phyloP scores from a whole-genome alignment of 129 eudicot species.

The Apium graveolens region DNA sequence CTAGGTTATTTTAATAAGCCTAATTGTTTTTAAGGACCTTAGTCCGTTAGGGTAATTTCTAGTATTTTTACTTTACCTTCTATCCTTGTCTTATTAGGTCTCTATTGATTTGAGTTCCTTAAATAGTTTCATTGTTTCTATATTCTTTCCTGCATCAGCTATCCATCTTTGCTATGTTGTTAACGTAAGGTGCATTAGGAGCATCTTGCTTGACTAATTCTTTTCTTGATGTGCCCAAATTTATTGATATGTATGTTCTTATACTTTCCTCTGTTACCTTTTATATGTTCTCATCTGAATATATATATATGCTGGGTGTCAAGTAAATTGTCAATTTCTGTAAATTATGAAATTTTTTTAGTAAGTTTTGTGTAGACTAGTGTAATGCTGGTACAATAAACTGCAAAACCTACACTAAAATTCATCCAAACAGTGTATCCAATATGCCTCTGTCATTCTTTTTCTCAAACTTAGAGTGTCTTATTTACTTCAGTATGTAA shows the following conservation, averaged over 20 bases:
- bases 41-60: no score
- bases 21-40: no score
- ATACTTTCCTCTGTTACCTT: neutral
- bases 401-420: neutral
- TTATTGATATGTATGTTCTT: neutral
- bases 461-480: neutral
- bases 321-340: neutral
- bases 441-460: neutral
- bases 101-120: no score
- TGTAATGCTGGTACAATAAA: neutral
- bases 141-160: neutral
- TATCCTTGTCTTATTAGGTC: no score
- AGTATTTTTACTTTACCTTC: no score
- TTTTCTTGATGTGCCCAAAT: neutral
- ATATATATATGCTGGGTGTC: neutral
- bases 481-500: neutral
- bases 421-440: neutral
- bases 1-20: no score
- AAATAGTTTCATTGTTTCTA: no score
- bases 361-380: neutral
- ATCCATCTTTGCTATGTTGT: neutral
- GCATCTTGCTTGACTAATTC: neutral
- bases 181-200: neutral
- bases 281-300: neutral
- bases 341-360: neutral